Base-by-base conservation (phyloP, 148 eudicot genomes). In the Dysphania ambrosioides region DNA sequence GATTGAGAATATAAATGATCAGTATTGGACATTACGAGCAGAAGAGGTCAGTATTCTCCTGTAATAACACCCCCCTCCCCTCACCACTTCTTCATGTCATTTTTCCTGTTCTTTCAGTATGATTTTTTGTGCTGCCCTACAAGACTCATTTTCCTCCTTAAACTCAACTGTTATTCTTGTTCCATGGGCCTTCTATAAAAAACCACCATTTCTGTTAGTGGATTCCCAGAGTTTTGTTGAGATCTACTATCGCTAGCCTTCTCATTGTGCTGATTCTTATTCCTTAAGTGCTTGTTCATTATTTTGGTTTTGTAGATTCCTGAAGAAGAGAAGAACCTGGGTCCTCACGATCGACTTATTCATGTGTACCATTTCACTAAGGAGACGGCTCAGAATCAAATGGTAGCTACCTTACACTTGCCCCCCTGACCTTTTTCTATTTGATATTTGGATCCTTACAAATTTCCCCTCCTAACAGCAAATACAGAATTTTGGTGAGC, bases 1-100 rank as follows among this genome's bases (percentile, higher is more conserved):
- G 87, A 90, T 93, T 74, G 98, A 90, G 85, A 93, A 88, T 68
- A 88, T 93, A 74, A 90, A 93, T 85, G 98, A 93, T 79, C 96
- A 90, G 66, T 93, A 90, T 80, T 90, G 98, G 98, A 93, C 98
- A 69, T 73, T 93, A 75, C 89, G 96, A 27, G 98, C 98, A 56
- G 98, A 93, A 84, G 98, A 93, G 96, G 97, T 90, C 70, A 73
- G 82, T 69, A 1, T 3, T n/a, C n/a, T 34, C 30, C 65, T 44
- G 26, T n/a, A n/a, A n/a, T 38, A 51, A n/a, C n/a, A n/a, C n/a
- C n/a, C 23, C 60, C 57, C 11, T 57, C 53, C 41, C 9, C 10
- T 42, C 30, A 21, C 16, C 11, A 3, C 16, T 12, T 42, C 3
- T 8, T 8, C 40, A 5, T 8, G 8, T 5, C 40, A 5, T 36